A percentile compares a stretch with the other conserved stretches of the same genome.
Evolutionary conservation across 352 stramenopile genomes (phyloP).

Genomic region (Phytophthora fragariaefolia): DNA sequence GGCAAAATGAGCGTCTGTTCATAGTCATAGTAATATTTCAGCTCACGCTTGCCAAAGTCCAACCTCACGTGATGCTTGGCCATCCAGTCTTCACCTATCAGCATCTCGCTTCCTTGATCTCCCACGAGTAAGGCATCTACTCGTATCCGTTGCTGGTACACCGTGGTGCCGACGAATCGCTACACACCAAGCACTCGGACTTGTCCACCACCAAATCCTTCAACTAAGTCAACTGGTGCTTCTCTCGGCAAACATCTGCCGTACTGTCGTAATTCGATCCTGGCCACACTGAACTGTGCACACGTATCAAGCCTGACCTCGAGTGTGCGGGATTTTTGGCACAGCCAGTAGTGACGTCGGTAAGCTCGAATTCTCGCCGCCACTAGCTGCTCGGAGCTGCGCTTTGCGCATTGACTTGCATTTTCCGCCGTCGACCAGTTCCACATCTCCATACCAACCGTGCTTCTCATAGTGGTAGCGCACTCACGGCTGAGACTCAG

Average conservation of each 20-base stretch:
- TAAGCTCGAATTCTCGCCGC: background rate
- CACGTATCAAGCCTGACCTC: conserved; percentile 14
- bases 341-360: conserved; percentile 5
- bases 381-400: background rate
- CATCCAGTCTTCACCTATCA: conserved; percentile 25
- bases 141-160: background rate
- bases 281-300: conserved; percentile 1
- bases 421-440: background rate
- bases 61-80: conserved; percentile 3
- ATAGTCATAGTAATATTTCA: background rate
- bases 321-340: background rate
- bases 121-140: conserved; percentile 12
- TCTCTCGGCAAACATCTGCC: background rate
- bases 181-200: background rate
- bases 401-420: background rate
- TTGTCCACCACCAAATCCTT: conserved; percentile 16
- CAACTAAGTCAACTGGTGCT: conserved; percentile 1
- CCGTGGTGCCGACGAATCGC: background rate
- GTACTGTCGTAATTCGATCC: conserved; percentile 11
- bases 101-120: conserved; percentile 1
- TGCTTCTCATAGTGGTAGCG: conserved; percentile 8
- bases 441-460: conserved; percentile 8
- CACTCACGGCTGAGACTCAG: too few relatives aligned
- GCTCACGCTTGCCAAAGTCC: conserved; percentile 4
- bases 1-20: conserved; percentile 3